A percentile compares a stretch with the other conserved stretches of the same genome.
Evolutionary conservation across 306 rosid genomes (phyloP).

Genomic region (Trifolium subterraneum): DNA sequence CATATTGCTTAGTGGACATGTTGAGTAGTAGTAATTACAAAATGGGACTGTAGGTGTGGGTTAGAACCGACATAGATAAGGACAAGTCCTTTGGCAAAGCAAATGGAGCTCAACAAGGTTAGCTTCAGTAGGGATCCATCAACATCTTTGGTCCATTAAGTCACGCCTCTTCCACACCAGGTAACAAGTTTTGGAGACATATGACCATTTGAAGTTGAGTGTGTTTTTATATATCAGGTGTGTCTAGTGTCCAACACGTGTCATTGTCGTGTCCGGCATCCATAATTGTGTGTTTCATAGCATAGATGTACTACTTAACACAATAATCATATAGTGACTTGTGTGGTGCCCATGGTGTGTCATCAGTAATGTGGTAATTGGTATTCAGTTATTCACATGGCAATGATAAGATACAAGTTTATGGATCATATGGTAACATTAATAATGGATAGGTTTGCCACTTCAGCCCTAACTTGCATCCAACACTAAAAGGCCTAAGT

Average conservation of each 20-base stretch:
- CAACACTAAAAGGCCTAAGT: constrained; percentile 15
- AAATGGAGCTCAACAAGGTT: constrained; percentile 54
- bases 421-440: constrained; percentile 19
- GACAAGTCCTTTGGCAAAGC: constrained; percentile 53
- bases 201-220: constrained; percentile 47
- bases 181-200: constrained; percentile 47
- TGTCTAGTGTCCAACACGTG: no score
- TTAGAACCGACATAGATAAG: constrained; percentile 63
- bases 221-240: neutral
- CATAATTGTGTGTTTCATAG: no score
- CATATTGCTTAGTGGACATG: constrained; percentile 42
- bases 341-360: neutral
- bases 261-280: neutral
- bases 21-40: constrained; percentile 41
- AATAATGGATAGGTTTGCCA: constrained; percentile 27
- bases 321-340: neutral
- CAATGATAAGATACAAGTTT: constrained; percentile 4
- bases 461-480: constrained; percentile 3
- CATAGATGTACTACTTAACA: no score
- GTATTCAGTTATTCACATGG: constrained; percentile 33
- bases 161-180: constrained; percentile 49
- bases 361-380: constrained; percentile 38
- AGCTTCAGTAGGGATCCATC: constrained; percentile 37
- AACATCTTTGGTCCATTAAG: constrained; percentile 51
- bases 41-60: constrained; percentile 44